phyloP scores from a whole-genome alignment of 208 protist genomes.

The Strigomonas oncopelti region DNA sequence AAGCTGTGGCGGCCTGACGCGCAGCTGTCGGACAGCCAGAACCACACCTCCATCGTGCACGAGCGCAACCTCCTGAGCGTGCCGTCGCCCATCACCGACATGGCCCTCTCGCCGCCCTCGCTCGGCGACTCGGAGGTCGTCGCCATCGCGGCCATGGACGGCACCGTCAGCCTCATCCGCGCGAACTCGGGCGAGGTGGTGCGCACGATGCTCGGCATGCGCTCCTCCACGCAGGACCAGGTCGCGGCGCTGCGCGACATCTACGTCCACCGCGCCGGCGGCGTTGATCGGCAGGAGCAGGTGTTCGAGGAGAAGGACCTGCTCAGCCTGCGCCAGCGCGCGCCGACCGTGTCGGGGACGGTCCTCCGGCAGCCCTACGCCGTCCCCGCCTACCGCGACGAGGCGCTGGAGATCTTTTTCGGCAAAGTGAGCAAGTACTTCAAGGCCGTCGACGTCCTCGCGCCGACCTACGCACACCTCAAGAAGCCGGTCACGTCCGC shows the following conservation, averaged over 20 bases:
- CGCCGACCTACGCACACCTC: constrained; percentile 82
- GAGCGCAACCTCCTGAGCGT: constrained; percentile 65
- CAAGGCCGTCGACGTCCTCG: constrained; percentile 61
- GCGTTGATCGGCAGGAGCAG: constrained; percentile 19
- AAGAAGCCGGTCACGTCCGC: constrained; percentile 33
- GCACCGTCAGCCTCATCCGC: constrained; percentile 77
- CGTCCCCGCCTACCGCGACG: constrained; percentile 71
- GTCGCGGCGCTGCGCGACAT: constrained; percentile 23
- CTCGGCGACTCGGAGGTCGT: constrained; percentile 79
- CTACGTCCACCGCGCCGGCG: constrained; percentile 15
- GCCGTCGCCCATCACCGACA: constrained; percentile 61
- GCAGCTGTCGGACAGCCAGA: constrained; percentile 35
- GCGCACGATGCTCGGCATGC: constrained; percentile 71
- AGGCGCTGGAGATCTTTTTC: constrained; percentile 78
- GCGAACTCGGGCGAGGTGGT: constrained; percentile 64
- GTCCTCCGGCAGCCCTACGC: constrained; percentile 75
- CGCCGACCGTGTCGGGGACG: constrained; percentile 16
- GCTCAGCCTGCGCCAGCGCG: constrained; percentile 21
- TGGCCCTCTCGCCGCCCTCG: constrained; percentile 38
- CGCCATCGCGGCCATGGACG: constrained; percentile 67
- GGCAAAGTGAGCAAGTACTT: constrained; percentile 76
- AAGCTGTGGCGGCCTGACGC: constrained; percentile 79
- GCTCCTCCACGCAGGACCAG: constrained; percentile 17
- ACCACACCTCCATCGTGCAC: constrained; percentile 57
- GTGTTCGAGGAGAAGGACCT: constrained; percentile 25